Base-by-base conservation (phyloP, 2,329 filamentous ascomycete genomes). In the Sarocladium oryzae region DNA sequence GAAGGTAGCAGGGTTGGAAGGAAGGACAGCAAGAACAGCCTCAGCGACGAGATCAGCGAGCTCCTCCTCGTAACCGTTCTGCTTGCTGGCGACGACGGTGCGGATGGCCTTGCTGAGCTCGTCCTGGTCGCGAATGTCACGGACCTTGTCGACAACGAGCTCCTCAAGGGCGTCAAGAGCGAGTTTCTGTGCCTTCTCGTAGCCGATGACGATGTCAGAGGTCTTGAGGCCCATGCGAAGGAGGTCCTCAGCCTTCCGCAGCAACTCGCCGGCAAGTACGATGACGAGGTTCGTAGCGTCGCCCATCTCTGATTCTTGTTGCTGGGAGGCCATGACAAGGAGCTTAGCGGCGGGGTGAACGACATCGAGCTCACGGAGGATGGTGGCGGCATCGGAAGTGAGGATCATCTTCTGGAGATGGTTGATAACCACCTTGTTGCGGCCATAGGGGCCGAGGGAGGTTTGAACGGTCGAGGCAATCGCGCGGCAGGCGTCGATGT, bases 351-450 rank as follows among this genome's bases (percentile, higher is more conserved):
- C 93, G 56, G 95, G 93, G 75, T 99, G 93, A 52, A 99, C 91
- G 56, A 99, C 93, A 65, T 99, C 93, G 69, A 99, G 84, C 75
- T 99, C 95, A 65, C 90, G 86, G 61, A 99, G 81, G 67, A 99
- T 99, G 38, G 93, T 97, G 58, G 93, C 93, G 58, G 93, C 93
- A 67, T 99, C 93, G 55, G 91, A 97, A 61, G 95, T 99, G 58
- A 99, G 79, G 62, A 96, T 95, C 93, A 99, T 96, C 80, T 99
- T 99, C 72, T 96, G 89, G 56, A 99, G 80, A 75, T 99, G 95
- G 78, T 99, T 99, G 79, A 99, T 97, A 75, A 99, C 89, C 66
- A 99, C 91, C 78, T 99, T 99, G 79, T 99, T 99, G 72, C 93
- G 88, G 65, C 93, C 93, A 72, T 96, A 96, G 54, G 93, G 93